A percentile compares a stretch with the other conserved stretches of the same genome.
phyloP scores from a whole-genome alignment of 2,329 filamentous ascomycete species.

The Colletotrichum simmondsii region DNA sequence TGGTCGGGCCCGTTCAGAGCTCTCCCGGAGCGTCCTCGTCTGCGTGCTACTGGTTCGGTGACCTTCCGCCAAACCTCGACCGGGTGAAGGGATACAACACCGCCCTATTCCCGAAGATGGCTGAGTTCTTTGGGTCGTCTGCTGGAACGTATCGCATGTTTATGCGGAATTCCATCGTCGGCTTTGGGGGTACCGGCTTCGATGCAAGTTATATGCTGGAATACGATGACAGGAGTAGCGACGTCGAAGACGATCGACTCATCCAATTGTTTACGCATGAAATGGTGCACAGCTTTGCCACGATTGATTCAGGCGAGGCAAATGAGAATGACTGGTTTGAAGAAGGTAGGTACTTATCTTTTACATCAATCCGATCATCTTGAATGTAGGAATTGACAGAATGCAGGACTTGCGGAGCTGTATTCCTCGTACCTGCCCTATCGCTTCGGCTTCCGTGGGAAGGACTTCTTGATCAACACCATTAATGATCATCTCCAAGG shows the following conservation, averaged over 20 bases:
- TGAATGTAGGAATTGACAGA: background rate
- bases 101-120: slow-evolving; percentile 24
- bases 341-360: slow-evolving; percentile 31
- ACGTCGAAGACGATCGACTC: slow-evolving; percentile 16
- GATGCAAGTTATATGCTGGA: slow-evolving; percentile 31
- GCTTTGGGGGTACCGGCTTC: slow-evolving; percentile 30
- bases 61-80: slow-evolving; percentile 25
- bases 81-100: slow-evolving; percentile 29
- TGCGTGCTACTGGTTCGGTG: slow-evolving; percentile 35
- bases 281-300: slow-evolving; percentile 35
- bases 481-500: slow-evolving; percentile 24
- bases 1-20: slow-evolving; percentile 33
- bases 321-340: slow-evolving; percentile 33
- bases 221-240: slow-evolving; percentile 21
- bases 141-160: slow-evolving; percentile 32
- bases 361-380: too few relatives aligned
- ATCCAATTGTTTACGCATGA: slow-evolving; percentile 28
- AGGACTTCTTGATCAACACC: slow-evolving; percentile 20
- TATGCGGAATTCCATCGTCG: slow-evolving; percentile 22
- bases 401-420: slow-evolving; percentile 24
- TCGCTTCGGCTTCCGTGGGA: slow-evolving; percentile 27
- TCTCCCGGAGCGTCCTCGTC: slow-evolving; percentile 15
- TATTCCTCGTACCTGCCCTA: slow-evolving; percentile 32
- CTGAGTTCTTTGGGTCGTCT: slow-evolving; percentile 22
- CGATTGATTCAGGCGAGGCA: slow-evolving; percentile 18